phyloP scores from a whole-genome alignment of 176 grass and related monocot genomes.

The Chrysopogon serrulatus region DNA sequence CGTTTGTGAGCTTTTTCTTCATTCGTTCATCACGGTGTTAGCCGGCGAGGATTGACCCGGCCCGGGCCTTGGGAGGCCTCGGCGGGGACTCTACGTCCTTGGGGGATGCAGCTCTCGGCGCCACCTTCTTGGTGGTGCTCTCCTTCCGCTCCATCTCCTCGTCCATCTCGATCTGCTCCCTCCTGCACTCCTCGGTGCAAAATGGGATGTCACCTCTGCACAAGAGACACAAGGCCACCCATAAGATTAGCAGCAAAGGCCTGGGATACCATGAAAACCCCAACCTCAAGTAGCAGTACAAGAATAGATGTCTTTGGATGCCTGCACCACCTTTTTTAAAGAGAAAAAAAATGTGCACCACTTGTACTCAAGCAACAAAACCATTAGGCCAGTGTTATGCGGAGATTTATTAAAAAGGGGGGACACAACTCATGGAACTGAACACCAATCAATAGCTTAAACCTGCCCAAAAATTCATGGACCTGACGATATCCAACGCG shows the following conservation, averaged over 20 bases:
- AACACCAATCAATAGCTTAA: background rate
- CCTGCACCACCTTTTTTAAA: background rate
- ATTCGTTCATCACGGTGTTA: no score
- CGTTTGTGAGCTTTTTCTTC: background rate
- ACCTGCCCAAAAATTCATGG: background rate
- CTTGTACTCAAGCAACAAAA: background rate
- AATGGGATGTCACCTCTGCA: slow-evolving; percentile 66
- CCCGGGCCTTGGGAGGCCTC: slow-evolving; percentile 42
- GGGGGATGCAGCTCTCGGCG: background rate
- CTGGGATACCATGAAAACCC: background rate
- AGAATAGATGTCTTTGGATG: background rate
- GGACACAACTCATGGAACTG: background rate
- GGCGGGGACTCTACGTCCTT: slow-evolving; percentile 32
- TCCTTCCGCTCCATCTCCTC: slow-evolving; percentile 48
- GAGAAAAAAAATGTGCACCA: background rate
- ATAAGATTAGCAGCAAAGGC: background rate
- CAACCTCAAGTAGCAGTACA: background rate
- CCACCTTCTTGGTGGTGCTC: slow-evolving; percentile 32
- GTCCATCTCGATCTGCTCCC: slow-evolving; percentile 67
- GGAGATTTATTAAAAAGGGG: background rate
- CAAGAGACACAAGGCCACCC: background rate
- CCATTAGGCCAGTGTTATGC: background rate
- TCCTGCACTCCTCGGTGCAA: slow-evolving; percentile 69
- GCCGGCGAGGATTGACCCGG: slow-evolving; percentile 56
- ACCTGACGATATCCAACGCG: background rate